These are phyloP conservation scores for Seminavis robusta DNA, from an alignment of 108 stramenopile genomes.

Conservation along the genomic window DNA sequence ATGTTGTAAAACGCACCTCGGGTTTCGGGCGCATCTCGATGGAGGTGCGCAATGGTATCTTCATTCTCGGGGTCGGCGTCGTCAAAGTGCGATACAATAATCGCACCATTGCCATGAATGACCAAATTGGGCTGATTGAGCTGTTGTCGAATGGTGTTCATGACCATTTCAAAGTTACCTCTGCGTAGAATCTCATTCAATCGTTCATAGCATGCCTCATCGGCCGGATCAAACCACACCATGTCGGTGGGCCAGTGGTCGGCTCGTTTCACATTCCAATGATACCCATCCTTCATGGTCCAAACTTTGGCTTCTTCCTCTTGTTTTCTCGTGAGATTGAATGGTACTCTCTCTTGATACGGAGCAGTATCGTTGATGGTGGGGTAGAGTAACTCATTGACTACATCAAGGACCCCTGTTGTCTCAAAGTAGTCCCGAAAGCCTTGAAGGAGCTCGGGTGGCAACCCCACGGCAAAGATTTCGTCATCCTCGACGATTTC, in stretches of 20 bases:
- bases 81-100: slow-evolving; percentile 19
- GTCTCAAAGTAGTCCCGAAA: slow-evolving; percentile 10
- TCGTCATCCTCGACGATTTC: too few species aligned
- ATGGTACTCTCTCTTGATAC: too few species aligned
- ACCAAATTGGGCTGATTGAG: slow-evolving; percentile 15
- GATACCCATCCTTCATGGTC: slow-evolving; percentile 35
- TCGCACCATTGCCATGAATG: slow-evolving; percentile 28
- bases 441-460: slow-evolving; percentile 10
- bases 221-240: slow-evolving; percentile 60
- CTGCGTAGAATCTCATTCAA: slow-evolving; percentile 35
- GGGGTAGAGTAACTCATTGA: slow-evolving; percentile 10
- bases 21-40: slow-evolving; percentile 26
- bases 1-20: slow-evolving; percentile 37
- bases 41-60: too few species aligned
- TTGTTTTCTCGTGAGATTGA: too few species aligned
- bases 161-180: slow-evolving; percentile 48
- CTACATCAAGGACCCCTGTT: slow-evolving; percentile 16
- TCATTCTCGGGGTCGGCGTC: too few species aligned
- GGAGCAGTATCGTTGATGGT: too few species aligned
- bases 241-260: slow-evolving; percentile 56
- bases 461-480: slow-evolving; percentile 20
- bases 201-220: slow-evolving; percentile 52
- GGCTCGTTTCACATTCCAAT: too few species aligned
- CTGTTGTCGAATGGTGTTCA: slow-evolving; percentile 35
- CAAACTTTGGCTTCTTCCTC: slow-evolving; percentile 21